Percentiles rank a stretch among this genome's conserved stretches.
These are phyloP conservation scores for Rhizopogon vulgaris DNA, from an alignment of 768 basidiomycete species.

Conservation along the genomic window DNA sequence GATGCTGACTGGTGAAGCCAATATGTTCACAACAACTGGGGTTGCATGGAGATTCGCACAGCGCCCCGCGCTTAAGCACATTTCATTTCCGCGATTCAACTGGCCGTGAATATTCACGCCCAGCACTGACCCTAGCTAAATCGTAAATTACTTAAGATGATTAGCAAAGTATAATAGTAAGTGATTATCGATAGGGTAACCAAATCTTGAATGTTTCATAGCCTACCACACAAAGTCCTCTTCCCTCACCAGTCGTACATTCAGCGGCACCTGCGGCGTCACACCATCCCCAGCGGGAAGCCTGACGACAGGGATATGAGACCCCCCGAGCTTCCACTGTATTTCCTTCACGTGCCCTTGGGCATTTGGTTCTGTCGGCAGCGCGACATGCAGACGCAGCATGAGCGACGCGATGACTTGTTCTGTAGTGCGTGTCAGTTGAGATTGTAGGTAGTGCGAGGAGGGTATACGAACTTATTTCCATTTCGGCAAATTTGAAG, in stretches of 20 bases:
- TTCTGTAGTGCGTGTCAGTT: neutral
- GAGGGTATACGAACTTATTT: neutral
- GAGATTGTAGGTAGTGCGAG: neutral
- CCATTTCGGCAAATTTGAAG: neutral
- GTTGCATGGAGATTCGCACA: too few species aligned
- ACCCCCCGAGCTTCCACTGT: slow-evolving; percentile 17
- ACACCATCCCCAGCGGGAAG: slow-evolving; percentile 17
- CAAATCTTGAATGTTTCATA: neutral
- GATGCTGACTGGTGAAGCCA: too few species aligned
- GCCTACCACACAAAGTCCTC: slow-evolving; percentile 9
- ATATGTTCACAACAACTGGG: too few species aligned
- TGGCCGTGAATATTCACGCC: too few species aligned
- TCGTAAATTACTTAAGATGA: too few species aligned
- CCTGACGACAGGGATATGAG: slow-evolving; percentile 22
- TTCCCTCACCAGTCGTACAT: slow-evolving; percentile 9
- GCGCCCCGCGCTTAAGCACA: too few species aligned
- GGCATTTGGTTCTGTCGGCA: slow-evolving; percentile 6
- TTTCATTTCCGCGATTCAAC: too few species aligned
- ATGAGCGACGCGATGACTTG: neutral
- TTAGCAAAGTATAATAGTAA: too few species aligned
- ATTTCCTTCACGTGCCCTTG: slow-evolving; percentile 16
- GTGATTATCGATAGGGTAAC: too few species aligned
- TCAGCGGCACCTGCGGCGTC: slow-evolving; percentile 17
- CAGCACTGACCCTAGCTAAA: too few species aligned
- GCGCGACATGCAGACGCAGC: slow-evolving; percentile 15